phyloP scores from a whole-genome alignment of 2,329 filamentous ascomycete species.

The Trichoderma semiorbis region DNA sequence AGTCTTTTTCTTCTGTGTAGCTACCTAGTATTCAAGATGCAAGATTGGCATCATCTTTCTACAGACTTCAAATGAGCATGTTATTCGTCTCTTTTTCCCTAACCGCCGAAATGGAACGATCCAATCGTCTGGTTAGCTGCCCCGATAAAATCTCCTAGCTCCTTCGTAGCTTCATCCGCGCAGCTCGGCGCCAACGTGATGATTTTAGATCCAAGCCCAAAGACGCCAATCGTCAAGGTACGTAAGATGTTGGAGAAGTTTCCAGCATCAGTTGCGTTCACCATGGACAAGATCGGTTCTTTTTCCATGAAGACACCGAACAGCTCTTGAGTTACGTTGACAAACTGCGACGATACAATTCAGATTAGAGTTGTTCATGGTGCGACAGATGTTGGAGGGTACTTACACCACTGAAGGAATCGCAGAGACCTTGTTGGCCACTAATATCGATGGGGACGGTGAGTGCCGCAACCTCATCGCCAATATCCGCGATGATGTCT shows the following conservation, averaged over 20 bases:
- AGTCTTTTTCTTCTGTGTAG: not conserved
- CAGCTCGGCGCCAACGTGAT: not conserved
- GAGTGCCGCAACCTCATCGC: not conserved
- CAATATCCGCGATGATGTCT: not conserved
- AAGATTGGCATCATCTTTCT: not conserved
- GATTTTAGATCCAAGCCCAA: not conserved
- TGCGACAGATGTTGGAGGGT: not conserved
- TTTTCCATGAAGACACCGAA: not conserved
- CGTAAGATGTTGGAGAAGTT: not conserved
- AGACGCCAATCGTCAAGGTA: not conserved
- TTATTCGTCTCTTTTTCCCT: not conserved
- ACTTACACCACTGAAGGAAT: not conserved
- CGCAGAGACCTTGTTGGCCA: not conserved
- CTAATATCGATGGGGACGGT: not conserved
- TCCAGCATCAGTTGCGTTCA: not conserved
- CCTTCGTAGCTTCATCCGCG: not conserved
- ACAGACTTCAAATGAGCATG: not conserved
- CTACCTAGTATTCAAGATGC: not conserved
- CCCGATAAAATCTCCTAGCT: not conserved
- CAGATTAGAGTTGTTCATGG: not conserved
- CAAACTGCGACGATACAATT: not conserved
- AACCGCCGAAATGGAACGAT: not conserved
- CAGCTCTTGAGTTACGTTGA: not conserved
- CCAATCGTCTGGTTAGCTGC: not conserved
- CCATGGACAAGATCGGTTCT: not conserved